These are phyloP conservation scores for Microsporum canis DNA, from an alignment of 2,329 filamentous ascomycete genomes.

Conservation along the genomic window DNA sequence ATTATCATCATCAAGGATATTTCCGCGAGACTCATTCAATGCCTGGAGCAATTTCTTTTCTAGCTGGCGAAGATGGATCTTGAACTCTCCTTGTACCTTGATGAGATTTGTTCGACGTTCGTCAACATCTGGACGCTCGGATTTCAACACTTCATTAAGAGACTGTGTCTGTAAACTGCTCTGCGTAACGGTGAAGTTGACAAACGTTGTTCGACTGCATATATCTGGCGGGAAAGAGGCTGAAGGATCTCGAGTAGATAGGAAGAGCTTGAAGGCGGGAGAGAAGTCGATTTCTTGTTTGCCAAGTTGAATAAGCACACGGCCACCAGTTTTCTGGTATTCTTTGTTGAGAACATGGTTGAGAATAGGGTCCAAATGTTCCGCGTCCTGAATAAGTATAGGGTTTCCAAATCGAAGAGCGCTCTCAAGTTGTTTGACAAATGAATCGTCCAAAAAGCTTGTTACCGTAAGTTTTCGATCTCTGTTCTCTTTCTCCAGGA, in stretches of 20 bases:
- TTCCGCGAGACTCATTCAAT: constrained; percentile 91
- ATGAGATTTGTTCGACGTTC: constrained; percentile 93
- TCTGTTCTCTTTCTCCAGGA: constrained; percentile 87
- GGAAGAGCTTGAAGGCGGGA: constrained; percentile 84
- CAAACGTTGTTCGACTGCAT: constrained; percentile 95
- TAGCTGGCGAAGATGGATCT: constrained; percentile 88
- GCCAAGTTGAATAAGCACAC: constrained; percentile 94
- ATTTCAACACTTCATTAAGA: constrained; percentile 93
- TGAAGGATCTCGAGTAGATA: constrained; percentile 92
- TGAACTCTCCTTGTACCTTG: constrained; percentile 98
- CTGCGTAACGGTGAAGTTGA: constrained; percentile 98
- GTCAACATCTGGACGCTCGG: constrained; percentile 92
- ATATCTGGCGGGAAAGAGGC: constrained; percentile 92
- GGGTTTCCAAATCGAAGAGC: constrained; percentile 95
- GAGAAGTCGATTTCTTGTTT: constrained; percentile 99
- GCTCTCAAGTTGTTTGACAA: constrained; percentile 95
- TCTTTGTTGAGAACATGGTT: constrained; percentile 99
- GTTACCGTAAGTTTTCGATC: constrained; percentile 90
- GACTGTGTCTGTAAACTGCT: constrained; percentile 98
- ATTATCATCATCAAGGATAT: constrained; percentile 95
- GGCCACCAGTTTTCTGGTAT: constrained; percentile 95
- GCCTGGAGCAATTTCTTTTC: constrained; percentile 91
- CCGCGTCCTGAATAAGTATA: constrained; percentile 95
- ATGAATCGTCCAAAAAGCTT: constrained; percentile 94
- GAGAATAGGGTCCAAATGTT: constrained; percentile 90